These are phyloP conservation scores for Lipomyces japonicus DNA, from an alignment of 805 yeast genomes.

Conservation along the genomic window DNA sequence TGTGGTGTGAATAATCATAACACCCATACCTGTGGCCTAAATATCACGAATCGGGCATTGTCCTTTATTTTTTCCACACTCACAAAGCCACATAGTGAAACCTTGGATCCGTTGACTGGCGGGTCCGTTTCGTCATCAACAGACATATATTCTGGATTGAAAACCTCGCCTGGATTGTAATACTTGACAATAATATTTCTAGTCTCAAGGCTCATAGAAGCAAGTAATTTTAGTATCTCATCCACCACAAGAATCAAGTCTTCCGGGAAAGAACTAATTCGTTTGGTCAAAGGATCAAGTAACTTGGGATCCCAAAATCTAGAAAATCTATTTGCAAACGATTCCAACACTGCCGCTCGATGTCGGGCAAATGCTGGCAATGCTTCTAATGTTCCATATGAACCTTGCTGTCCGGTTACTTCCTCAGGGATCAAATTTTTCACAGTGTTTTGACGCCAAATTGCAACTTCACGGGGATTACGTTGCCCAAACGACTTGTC, in stretches of 20 bases:
- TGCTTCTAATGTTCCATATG: not conserved
- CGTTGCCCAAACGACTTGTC: not conserved
- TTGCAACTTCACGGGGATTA: not conserved
- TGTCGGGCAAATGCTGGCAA: not conserved
- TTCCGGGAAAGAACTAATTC: not conserved
- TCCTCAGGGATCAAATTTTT: not conserved
- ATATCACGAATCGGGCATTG: not conserved
- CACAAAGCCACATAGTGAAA: not conserved
- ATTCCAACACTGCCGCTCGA: not conserved
- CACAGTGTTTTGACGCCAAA: not conserved
- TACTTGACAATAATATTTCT: not conserved
- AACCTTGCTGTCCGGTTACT: not conserved
- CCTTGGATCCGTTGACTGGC: not conserved
- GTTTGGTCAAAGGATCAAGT: not conserved
- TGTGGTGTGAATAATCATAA: too few species aligned
- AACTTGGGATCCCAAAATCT: not conserved
- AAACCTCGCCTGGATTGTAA: not conserved
- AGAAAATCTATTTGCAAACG: not conserved
- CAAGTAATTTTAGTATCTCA: not conserved
- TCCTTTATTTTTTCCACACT: not conserved
- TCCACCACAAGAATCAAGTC: not conserved
- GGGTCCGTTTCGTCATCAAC: not conserved
- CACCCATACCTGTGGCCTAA: conserved; percentile 2
- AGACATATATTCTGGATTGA: not conserved
- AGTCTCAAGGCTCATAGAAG: conserved; percentile 2